Base-by-base conservation (phyloP, 208 protist genomes). In the Leptomonas seymouri region DNA sequence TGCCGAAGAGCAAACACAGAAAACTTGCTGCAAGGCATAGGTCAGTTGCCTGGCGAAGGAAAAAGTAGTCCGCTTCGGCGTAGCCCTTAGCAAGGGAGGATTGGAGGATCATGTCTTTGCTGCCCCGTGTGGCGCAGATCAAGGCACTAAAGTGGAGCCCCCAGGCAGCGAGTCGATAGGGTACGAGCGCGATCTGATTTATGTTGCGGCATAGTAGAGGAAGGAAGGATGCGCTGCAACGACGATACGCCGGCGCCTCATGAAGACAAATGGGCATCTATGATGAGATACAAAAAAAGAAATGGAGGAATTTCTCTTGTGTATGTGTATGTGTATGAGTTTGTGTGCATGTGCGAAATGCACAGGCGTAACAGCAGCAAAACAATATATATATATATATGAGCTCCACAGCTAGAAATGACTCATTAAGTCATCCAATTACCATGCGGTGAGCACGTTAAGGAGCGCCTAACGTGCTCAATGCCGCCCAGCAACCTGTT, bases 101-200 rank as follows among this genome's bases (percentile, higher is more conserved):
- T 20, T 68, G 46, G 14, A 58, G 44, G 45, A 93, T 88, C 78
- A 93, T 89, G 30, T 50, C 63, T 34, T 89, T 77, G 67, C 76
- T 90, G 15, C 58, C 80, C 30, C 75, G 57, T 0, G 84, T 44
- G 16, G 46, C 89, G 64, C 81, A 88, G 28, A 94, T 67, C 21
- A 94, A 72, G 6, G 74, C 73, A 36, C 76, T 87, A 25, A 90
- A 78, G 82, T 94, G 84, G 3, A 88, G 36, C 28, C 71, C 41
- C 72, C 78, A 84, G 50, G 80, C 73, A 12, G 76, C 66, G 27
- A 91, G 45, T 14, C 85, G 78, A 18, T 78, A 89, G 14, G 85
- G 89, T 45, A 91, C 72, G n/a, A 87, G 75, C 18, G 89, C 48
- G 28, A 76, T 23, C 18, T 71, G 46, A 67, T 94, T 94, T 7